phyloP scores from a whole-genome alignment of 306 rosid genomes.

The Dalbergia cultrata region DNA sequence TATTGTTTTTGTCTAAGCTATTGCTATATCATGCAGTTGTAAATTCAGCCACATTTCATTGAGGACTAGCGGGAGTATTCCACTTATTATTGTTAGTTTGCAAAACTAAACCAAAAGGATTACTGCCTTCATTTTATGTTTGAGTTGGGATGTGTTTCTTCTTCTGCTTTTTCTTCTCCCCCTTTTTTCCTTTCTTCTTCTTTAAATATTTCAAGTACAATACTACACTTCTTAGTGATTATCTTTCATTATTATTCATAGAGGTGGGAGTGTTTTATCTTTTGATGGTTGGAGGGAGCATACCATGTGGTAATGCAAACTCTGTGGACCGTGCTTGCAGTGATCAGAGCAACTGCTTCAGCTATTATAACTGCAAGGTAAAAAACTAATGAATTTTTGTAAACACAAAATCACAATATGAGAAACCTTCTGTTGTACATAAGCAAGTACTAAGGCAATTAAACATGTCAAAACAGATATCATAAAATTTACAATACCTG shows the following conservation, averaged over 20 bases:
- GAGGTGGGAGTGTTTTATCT: not conserved
- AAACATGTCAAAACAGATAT: constrained; percentile 2
- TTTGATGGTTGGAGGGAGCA: not conserved
- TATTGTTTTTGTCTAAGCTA: too few relatives aligned
- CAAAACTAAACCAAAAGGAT: not conserved
- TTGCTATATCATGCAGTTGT: too few relatives aligned
- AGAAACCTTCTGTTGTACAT: not conserved
- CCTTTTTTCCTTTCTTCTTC: not conserved
- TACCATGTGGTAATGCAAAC: constrained; percentile 96
- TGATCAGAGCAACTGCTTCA: constrained; percentile 82
- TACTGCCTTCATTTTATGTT: not conserved
- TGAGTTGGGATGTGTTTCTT: constrained; percentile 12
- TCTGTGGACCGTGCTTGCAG: constrained; percentile 91
- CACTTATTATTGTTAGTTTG: not conserved
- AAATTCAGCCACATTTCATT: too few relatives aligned
- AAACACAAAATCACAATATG: constrained; percentile 22
- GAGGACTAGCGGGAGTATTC: too few relatives aligned
- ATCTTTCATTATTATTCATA: constrained; percentile 1
- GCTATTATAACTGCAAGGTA: constrained; percentile 74
- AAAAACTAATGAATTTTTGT: not conserved
- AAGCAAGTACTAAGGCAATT: not conserved
- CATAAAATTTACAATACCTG: constrained; percentile 57
- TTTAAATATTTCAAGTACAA: constrained; percentile 3
- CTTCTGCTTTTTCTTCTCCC: too few relatives aligned
- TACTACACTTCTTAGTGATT: not conserved